Conservation (phyloP, 371 early-diverging fungal genomes). For the Batkoa obscura region DNA sequence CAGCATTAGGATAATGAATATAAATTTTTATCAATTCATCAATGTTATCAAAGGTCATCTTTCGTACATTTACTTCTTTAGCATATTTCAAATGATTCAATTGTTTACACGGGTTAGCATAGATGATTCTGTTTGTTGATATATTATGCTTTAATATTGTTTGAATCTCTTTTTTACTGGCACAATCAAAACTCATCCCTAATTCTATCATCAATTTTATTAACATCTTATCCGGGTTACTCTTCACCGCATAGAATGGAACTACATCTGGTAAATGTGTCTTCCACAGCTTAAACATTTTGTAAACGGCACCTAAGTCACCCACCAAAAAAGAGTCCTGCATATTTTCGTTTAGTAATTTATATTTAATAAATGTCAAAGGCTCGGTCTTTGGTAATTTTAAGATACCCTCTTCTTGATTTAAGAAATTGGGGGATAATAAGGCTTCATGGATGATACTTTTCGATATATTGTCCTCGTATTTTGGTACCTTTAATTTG, state of each 20-base stretch:
- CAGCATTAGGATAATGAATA: constrained; percentile 56
- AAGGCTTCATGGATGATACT: too few species aligned
- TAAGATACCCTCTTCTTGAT: too few species aligned
- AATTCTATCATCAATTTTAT: constrained; percentile 61
- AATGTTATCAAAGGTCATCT: constrained; percentile 96
- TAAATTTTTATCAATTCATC: constrained; percentile 92
- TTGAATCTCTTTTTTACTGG: constrained; percentile 71
- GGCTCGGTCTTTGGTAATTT: too few species aligned
- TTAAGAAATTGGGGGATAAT: too few species aligned
- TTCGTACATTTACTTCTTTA: constrained; percentile 42
- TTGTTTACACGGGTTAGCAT: constrained; percentile 97
- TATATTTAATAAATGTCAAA: too few species aligned
- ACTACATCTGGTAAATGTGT: constrained; percentile 68
- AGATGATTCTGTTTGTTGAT: constrained; percentile 66
- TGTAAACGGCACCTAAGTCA: constrained; percentile 72
- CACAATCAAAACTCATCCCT: constrained; percentile 92
- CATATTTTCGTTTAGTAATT: too few species aligned
- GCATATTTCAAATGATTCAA: constrained; percentile 82
- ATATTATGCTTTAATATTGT: constrained; percentile 59
- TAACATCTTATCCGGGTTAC: constrained; percentile 81
- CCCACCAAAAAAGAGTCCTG: constrained; percentile 87
- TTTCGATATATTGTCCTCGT: too few species aligned
- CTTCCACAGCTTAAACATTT: constrained; percentile 73
- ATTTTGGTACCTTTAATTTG: too few species aligned
- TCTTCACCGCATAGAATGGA: constrained; percentile 91